These are phyloP conservation scores for Verticillium longisporum DNA, from an alignment of 2,329 filamentous ascomycete species.

Conservation along the genomic window DNA sequence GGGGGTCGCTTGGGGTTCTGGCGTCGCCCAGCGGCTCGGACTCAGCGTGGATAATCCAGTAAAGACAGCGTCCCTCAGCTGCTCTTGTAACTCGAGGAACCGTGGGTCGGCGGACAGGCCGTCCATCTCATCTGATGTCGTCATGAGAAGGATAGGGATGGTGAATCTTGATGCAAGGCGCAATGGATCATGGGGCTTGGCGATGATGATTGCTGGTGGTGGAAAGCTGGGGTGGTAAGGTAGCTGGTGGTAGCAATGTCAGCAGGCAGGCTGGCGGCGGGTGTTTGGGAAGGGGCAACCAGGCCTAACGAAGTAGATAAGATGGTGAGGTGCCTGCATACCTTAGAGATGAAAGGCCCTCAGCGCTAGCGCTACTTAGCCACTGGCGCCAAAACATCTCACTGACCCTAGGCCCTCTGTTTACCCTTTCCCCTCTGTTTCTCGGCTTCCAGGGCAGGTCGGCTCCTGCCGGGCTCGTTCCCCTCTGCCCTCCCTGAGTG, in stretches of 20 bases:
- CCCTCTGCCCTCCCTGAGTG: not conserved
- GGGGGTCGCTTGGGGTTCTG: slow-evolving; percentile 9
- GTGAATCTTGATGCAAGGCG: too few relatives aligned
- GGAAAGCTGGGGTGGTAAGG: not conserved
- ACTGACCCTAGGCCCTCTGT: not conserved
- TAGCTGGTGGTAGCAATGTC: too few relatives aligned
- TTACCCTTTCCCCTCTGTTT: too few relatives aligned
- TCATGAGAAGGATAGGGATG: not conserved
- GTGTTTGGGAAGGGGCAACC: too few relatives aligned
- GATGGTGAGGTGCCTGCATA: not conserved
- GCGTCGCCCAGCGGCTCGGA: slow-evolving; percentile 19
- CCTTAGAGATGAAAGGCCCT: too few relatives aligned
- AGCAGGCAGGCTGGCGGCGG: too few relatives aligned
- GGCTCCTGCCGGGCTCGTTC: too few relatives aligned
- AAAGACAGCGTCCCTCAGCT: slow-evolving; percentile 34
- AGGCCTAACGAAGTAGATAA: not conserved
- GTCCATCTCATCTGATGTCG: slow-evolving; percentile 18
- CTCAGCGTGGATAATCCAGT: slow-evolving; percentile 19
- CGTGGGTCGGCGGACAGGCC: slow-evolving; percentile 28
- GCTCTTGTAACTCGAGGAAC: slow-evolving; percentile 36
- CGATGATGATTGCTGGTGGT: not conserved
- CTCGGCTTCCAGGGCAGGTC: too few relatives aligned
- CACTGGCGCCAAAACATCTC: not conserved
- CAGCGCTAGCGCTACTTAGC: not conserved
- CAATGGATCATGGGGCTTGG: too few relatives aligned